Evolutionary conservation across 2,329 filamentous ascomycete genomes (phyloP).

Genomic region (Paracoccidioides brasiliensis): DNA sequence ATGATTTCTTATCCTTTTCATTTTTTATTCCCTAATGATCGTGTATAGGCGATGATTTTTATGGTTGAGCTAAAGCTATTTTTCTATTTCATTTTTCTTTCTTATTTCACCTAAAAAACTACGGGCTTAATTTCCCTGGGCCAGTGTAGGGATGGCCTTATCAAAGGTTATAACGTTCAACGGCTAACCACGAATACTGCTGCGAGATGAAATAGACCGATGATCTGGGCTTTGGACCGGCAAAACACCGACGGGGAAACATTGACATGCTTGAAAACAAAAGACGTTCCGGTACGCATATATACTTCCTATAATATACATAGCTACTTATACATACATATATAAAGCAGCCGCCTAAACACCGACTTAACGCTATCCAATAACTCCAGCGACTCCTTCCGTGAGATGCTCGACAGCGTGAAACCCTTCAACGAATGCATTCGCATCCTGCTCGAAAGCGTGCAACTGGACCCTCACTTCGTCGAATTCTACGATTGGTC

Average conservation of each 20-base stretch:
- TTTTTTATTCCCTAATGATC: constrained; percentile 8
- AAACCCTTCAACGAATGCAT: constrained; percentile 74
- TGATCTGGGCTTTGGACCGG: constrained; percentile 70
- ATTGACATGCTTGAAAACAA: constrained; percentile 59
- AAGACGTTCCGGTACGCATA: constrained; percentile 60
- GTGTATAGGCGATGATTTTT: constrained; percentile 47
- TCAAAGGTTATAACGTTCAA: background rate
- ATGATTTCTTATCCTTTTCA: background rate
- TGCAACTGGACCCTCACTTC: constrained; percentile 81
- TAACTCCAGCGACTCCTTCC: constrained; percentile 57
- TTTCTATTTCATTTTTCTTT: background rate
- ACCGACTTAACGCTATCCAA: background rate
- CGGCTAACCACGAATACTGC: background rate
- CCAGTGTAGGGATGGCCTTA: no score
- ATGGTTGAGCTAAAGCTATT: background rate
- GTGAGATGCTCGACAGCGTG: constrained; percentile 83
- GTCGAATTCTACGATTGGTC: constrained; percentile 78
- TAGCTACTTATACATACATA: background rate
- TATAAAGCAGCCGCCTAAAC: background rate
- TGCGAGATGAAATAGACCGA: constrained; percentile 52
- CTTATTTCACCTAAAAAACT: no score
- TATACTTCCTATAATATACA: background rate
- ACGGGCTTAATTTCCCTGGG: no score
- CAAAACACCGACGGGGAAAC: constrained; percentile 60
- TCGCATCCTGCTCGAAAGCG: constrained; percentile 62